Evolutionary conservation across 2,329 filamentous ascomycete species (phyloP).

Genomic region (Elsinoe arachidis): DNA sequence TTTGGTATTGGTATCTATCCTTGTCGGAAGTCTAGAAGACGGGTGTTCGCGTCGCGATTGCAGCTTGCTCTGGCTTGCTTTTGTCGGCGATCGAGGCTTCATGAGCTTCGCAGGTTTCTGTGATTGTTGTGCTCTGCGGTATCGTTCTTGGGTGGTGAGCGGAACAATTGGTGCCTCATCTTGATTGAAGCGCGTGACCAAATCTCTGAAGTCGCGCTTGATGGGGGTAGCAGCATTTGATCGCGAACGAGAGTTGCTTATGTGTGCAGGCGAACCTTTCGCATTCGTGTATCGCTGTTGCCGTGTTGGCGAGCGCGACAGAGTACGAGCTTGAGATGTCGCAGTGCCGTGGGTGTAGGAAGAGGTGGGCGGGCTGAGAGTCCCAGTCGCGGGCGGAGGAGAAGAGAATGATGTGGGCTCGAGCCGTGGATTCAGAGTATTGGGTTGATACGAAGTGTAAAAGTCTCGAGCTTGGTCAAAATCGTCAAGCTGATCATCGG

Average conservation of each 20-base stretch:
- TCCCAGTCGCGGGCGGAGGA: neutral
- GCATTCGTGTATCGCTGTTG: neutral
- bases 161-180: slow-evolving; percentile 18
- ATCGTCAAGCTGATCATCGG: neutral
- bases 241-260: slow-evolving; percentile 22
- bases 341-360: slow-evolving; percentile 7
- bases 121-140: slow-evolving; percentile 18
- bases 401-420: neutral
- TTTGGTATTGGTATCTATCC: neutral
- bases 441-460: slow-evolving; percentile 11
- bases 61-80: slow-evolving; percentile 21
- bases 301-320: slow-evolving; percentile 13
- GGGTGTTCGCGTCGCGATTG: slow-evolving; percentile 17
- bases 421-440: neutral
- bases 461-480: slow-evolving; percentile 11
- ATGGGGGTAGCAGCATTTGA: slow-evolving; percentile 23
- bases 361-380: neutral
- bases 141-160: slow-evolving; percentile 22
- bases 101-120: slow-evolving; percentile 16
- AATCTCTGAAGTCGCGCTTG: slow-evolving; percentile 67
- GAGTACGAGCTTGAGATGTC: slow-evolving; percentile 6
- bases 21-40: neutral
- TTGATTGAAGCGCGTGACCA: slow-evolving; percentile 71
- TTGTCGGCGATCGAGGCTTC: slow-evolving; percentile 21
- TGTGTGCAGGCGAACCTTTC: neutral